phyloP scores from a whole-genome alignment of 148 eudicot genomes.

The Mesembryanthemum crystallinum region DNA sequence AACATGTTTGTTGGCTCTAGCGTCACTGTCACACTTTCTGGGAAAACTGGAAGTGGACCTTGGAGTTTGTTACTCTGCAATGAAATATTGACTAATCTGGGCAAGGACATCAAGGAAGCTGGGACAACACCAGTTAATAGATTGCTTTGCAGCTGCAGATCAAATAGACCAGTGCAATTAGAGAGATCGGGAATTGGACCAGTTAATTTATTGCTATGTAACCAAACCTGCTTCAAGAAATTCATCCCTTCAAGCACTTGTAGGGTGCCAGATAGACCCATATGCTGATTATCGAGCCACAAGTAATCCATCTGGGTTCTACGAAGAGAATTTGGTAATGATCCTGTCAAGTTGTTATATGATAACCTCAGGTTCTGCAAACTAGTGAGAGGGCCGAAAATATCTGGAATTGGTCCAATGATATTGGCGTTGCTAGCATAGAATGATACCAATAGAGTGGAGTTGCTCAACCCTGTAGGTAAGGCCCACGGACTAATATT shows the following conservation, averaged over 20 bases:
- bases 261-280: background rate
- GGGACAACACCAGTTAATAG: slow-evolving; percentile 2
- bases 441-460: slow-evolving; percentile 30
- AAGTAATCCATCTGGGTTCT: background rate
- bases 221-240: background rate
- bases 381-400: slow-evolving; percentile 39
- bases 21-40: background rate
- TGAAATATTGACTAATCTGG: background rate
- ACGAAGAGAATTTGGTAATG: slow-evolving; percentile 31
- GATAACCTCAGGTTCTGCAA: slow-evolving; percentile 45
- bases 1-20: background rate
- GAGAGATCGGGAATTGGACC: background rate
- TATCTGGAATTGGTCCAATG: slow-evolving; percentile 50
- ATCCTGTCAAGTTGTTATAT: slow-evolving; percentile 49
- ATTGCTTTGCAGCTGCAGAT: background rate
- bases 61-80: background rate
- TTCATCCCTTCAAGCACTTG: background rate
- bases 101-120: background rate
- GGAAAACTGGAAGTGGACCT: slow-evolving; percentile 1
- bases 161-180: background rate
- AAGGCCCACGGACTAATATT: slow-evolving; percentile 46
- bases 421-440: slow-evolving; percentile 40
- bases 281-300: background rate
- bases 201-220: background rate
- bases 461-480: slow-evolving; percentile 37